Evolutionary conservation across 148 eudicot species (phyloP).

Genomic region (Nepenthes gracilis): DNA sequence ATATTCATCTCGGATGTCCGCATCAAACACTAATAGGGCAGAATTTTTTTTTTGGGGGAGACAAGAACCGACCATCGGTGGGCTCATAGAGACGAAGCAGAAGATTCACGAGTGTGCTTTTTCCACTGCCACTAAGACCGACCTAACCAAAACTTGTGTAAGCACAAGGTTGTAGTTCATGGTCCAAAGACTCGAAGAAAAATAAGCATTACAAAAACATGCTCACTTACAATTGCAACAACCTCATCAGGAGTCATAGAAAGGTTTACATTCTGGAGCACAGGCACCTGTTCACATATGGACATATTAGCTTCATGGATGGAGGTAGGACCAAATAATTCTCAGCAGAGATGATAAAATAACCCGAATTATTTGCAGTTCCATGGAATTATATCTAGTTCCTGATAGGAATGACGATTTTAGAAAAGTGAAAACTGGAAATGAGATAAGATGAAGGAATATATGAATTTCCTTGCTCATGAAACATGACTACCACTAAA

Average conservation of each 20-base stretch:
- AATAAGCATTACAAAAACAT: background rate
- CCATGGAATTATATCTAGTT: too few relatives aligned
- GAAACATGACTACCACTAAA: too few relatives aligned
- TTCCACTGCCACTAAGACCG: slow-evolving; percentile 98
- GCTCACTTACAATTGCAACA: slow-evolving; percentile 71
- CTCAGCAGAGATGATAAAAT: background rate
- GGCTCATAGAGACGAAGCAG: slow-evolving; percentile 94
- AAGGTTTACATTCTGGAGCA: slow-evolving; percentile 47
- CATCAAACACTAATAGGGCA: too few relatives aligned
- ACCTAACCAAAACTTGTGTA: slow-evolving; percentile 40
- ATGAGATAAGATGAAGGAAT: too few relatives aligned
- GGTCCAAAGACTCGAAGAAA: slow-evolving; percentile 1
- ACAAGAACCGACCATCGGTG: slow-evolving; percentile 54
- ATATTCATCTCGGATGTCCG: too few relatives aligned
- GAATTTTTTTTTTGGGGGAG: background rate
- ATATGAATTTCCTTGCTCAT: too few relatives aligned
- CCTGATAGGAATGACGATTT: too few relatives aligned
- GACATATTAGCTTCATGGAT: slow-evolving; percentile 13
- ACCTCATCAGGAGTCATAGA: slow-evolving; percentile 83
- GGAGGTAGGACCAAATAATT: background rate
- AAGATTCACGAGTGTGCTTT: slow-evolving; percentile 92
- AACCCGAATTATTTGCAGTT: too few relatives aligned
- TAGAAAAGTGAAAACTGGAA: too few relatives aligned
- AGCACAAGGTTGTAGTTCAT: slow-evolving; percentile 1
- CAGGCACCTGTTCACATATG: slow-evolving; percentile 50